Conservation (phyloP, 345 rosid genomes). For the Moringa oleifera region DNA sequence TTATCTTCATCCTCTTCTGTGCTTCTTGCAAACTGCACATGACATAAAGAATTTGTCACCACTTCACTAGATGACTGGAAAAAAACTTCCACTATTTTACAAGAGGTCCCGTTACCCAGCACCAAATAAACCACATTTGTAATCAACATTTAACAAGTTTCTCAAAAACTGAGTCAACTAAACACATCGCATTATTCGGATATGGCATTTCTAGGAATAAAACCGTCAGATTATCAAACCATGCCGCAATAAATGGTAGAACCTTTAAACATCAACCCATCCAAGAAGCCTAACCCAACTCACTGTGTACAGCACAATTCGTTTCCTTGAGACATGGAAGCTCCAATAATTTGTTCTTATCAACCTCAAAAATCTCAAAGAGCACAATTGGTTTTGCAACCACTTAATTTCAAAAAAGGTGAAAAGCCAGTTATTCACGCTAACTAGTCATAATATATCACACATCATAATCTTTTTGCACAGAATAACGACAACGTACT, state of each 20-base stretch:
- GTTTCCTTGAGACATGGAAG: not conserved
- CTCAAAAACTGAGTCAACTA: not conserved
- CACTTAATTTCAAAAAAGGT: not conserved
- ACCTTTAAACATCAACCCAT: not conserved
- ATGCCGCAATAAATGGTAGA: not conserved
- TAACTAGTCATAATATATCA: no score
- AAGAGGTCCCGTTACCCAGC: not conserved
- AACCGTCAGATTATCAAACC: not conserved
- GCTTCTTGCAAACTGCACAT: constrained; percentile 97
- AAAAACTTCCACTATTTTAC: not conserved
- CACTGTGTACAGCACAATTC: not conserved
- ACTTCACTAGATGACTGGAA: not conserved
- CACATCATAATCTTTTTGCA: not conserved
- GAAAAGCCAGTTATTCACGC: not conserved
- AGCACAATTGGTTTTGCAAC: no score
- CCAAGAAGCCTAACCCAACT: not conserved
- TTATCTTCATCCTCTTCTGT: constrained; percentile 98
- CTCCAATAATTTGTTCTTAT: not conserved
- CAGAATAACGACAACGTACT: not conserved
- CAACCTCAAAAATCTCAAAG: not conserved
- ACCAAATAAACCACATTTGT: not conserved
- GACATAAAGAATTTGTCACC: no score
- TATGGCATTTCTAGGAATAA: no score
- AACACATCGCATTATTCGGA: not conserved
- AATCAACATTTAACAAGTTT: not conserved